Base-by-base conservation (phyloP, 2,329 filamentous ascomycete species). In the Aspergillus viridinutans region DNA sequence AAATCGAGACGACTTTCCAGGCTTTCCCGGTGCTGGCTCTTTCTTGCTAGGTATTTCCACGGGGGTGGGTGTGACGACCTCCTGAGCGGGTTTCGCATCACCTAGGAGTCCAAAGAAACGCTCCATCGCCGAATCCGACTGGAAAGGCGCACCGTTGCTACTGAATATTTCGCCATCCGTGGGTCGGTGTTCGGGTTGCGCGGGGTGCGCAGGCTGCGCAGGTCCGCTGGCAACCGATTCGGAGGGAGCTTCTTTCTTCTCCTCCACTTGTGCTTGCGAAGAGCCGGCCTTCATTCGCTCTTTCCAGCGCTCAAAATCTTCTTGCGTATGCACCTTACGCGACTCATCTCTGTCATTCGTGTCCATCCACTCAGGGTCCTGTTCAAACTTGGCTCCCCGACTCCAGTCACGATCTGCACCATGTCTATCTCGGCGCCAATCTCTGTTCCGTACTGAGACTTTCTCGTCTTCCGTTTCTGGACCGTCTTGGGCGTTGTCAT, bases 281-380 rank as follows among this genome's bases (percentile, higher is more conserved):
- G 73, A 84, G 60, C 84, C 82, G 42, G 86, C 86, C 73, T 90
- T 93, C 91, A 95, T 95, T 61, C 83, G 83, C 66, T 95, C 90
- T 81, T 96, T 96, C 86, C 93, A 97, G 64, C 90, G 90, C 76
- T 95, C 88, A 73, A 97, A 95, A 64, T 97, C 92, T 69, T 95
- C 92, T 67, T 90, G 88, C 0, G 92, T 96, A 66, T 90, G 89
- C 4, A 82, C 83, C 66, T 88, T 85, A 38, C 83, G 78, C 66
- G 88, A 85, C 52, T 90, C 88, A 57, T 88, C 87, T 23, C 81
- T 76, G 48, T 80, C 81, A 17, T 86, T 85, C 57, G 87, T 83
- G 69, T 95, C 91, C 73, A 96, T 81, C 93, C 92, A 96, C 74
- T 96, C 92, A 4, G 93, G 92, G 52, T 96, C 90, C 62, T 90